Evolutionary conservation across 768 basidiomycete species (phyloP).

Genomic region (Lentinula sp.): DNA sequence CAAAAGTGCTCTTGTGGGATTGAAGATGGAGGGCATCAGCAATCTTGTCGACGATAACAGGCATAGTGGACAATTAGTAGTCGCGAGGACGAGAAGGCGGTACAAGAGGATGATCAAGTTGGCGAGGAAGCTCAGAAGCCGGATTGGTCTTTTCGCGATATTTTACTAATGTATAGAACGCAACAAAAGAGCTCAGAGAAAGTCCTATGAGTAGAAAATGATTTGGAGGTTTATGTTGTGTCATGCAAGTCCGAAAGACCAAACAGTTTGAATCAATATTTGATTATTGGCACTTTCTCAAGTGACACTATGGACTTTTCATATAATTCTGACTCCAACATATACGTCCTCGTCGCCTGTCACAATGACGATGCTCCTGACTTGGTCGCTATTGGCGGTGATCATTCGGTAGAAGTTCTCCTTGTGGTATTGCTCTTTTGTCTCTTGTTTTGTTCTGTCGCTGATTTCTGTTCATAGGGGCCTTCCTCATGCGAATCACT

Average conservation of each 20-base stretch:
- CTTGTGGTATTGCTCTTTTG: slow-evolving; percentile 37
- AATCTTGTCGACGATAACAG: slow-evolving; percentile 36
- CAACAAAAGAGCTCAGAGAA: slow-evolving; percentile 45
- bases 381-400: slow-evolving; percentile 68
- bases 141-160: slow-evolving; percentile 51
- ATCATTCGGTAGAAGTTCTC: slow-evolving; percentile 66
- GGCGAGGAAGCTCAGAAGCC: slow-evolving; percentile 53
- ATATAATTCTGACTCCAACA: slow-evolving; percentile 52
- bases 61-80: slow-evolving; percentile 23
- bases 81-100: slow-evolving; percentile 47
- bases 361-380: slow-evolving; percentile 59
- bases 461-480: slow-evolving; percentile 23
- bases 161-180: slow-evolving; percentile 52
- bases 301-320: slow-evolving; percentile 46
- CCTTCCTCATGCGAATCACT: slow-evolving; percentile 39
- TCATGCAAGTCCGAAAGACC: not conserved
- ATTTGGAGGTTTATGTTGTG: slow-evolving; percentile 41
- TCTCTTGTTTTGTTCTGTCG: slow-evolving; percentile 5
- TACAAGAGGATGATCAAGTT: slow-evolving; percentile 59
- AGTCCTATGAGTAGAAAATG: slow-evolving; percentile 57
- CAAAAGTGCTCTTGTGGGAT: slow-evolving; percentile 43
- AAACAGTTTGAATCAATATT: not conserved
- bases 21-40: slow-evolving; percentile 25
- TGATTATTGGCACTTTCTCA: not conserved
- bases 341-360: slow-evolving; percentile 60